phyloP scores from a whole-genome alignment of 805 yeast genomes.

The Saccharomycopsis fermentans region DNA sequence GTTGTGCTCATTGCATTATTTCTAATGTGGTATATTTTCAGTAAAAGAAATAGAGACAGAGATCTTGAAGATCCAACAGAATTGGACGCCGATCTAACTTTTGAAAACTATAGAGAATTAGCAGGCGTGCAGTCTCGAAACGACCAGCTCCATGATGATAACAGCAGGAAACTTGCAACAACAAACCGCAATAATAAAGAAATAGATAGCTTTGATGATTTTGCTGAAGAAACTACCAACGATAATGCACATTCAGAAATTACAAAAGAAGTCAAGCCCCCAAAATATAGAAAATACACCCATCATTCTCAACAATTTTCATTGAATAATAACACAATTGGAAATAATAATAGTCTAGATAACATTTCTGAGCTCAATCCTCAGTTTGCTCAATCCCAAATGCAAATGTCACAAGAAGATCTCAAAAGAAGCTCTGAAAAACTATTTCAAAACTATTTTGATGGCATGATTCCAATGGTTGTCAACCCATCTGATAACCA shows the following conservation, averaged over 20 bases:
- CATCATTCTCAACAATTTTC: slow-evolving; percentile 14
- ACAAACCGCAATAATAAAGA: background rate
- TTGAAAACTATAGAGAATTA: slow-evolving; percentile 16
- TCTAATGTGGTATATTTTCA: background rate
- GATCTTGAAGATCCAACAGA: slow-evolving; percentile 7
- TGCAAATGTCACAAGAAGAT: background rate
- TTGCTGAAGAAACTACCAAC: background rate
- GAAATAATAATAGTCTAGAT: background rate
- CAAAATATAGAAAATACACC: slow-evolving; percentile 16
- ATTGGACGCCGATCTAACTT: slow-evolving; percentile 17
- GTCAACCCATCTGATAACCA: slow-evolving; percentile 5
- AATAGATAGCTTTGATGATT: background rate
- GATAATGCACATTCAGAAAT: background rate
- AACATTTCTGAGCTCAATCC: background rate
- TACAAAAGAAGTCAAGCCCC: slow-evolving; percentile 6
- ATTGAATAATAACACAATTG: slow-evolving; percentile 3
- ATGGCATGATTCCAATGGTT: slow-evolving; percentile 16
- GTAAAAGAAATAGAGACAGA: slow-evolving; percentile 2
- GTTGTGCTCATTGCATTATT: slow-evolving; percentile 4
- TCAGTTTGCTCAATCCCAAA: background rate
- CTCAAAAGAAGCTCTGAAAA: slow-evolving; percentile 11
- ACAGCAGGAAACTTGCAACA: background rate
- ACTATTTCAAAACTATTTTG: slow-evolving; percentile 17
- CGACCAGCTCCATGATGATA: background rate
- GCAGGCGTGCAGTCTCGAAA: slow-evolving; percentile 14